A percentile compares a stretch with the other conserved stretches of the same genome.
phyloP scores from a whole-genome alignment of 768 basidiomycete species.

The Lactifluus pinguis region DNA sequence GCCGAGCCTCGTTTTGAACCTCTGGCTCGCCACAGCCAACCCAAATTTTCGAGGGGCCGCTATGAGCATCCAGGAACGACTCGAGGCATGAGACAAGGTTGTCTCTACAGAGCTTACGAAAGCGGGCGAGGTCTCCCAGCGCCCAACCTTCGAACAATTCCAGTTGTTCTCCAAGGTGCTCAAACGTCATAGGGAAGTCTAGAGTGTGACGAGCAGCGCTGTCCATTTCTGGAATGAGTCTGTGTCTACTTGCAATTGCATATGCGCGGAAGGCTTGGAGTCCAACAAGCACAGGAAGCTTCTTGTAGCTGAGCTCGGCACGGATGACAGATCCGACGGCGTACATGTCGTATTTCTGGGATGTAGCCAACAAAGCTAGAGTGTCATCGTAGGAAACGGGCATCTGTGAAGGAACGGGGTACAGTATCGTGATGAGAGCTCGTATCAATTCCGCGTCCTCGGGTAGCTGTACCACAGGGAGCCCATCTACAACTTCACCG shows the following conservation, averaged over 20 bases:
- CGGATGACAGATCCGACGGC: background rate
- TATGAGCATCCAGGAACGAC: background rate
- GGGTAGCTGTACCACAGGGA: slow-evolving; percentile 1
- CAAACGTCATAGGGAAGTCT: background rate
- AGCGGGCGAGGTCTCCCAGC: background rate
- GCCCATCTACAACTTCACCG: background rate
- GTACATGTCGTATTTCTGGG: slow-evolving; percentile 23
- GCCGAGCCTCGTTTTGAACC: no score
- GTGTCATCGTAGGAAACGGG: background rate
- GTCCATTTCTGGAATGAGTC: background rate
- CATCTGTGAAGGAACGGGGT: slow-evolving; percentile 1
- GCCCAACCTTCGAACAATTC: background rate
- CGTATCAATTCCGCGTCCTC: slow-evolving; percentile 4
- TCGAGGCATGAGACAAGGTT: background rate
- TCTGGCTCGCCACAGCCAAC: background rate
- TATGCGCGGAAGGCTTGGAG: slow-evolving; percentile 11
- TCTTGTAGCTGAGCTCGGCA: background rate
- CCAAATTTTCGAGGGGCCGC: background rate
- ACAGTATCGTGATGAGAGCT: slow-evolving; percentile 4
- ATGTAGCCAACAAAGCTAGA: slow-evolving; percentile 9
- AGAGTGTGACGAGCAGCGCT: background rate
- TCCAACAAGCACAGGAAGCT: background rate
- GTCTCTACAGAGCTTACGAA: background rate
- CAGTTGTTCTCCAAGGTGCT: background rate
- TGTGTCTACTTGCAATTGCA: slow-evolving; percentile 8